Evolutionary conservation across 805 yeast genomes (phyloP).

Genomic region (Isabelozyma rhagii): DNA sequence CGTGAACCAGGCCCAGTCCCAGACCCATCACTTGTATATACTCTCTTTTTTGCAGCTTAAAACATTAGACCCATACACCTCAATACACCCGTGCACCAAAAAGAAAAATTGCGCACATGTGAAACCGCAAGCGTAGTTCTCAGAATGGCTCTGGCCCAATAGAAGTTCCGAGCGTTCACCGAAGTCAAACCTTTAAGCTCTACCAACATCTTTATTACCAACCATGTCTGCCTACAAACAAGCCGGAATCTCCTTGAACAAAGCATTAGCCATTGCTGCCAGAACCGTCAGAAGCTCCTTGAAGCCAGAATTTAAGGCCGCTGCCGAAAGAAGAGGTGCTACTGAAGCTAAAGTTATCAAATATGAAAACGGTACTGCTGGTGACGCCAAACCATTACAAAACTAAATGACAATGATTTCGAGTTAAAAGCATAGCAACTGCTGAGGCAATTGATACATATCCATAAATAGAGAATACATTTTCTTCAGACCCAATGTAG

Average conservation of each 20-base stretch:
- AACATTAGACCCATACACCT: not conserved
- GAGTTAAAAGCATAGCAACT: not conserved
- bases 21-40: not conserved
- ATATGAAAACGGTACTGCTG: constrained; percentile 64
- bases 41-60: not conserved
- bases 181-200: not conserved
- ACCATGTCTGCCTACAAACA: constrained; percentile 47
- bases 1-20: not conserved
- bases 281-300: constrained; percentile 82
- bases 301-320: constrained; percentile 79
- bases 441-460: not conserved
- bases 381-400: constrained; percentile 37
- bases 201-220: not conserved
- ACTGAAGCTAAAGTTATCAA: constrained; percentile 73
- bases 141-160: not conserved
- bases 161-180: not conserved
- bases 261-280: constrained; percentile 88
- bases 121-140: not conserved
- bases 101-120: not conserved
- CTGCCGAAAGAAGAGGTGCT: constrained; percentile 66
- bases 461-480: not conserved
- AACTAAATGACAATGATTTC: constrained; percentile 10
- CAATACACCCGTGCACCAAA: not conserved
- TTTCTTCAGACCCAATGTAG: not conserved
- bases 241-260: constrained; percentile 64